These are phyloP conservation scores for Phaeosphaeriaceae sp. DNA, from an alignment of 2,329 filamentous ascomycete genomes.

Conservation along the genomic window DNA sequence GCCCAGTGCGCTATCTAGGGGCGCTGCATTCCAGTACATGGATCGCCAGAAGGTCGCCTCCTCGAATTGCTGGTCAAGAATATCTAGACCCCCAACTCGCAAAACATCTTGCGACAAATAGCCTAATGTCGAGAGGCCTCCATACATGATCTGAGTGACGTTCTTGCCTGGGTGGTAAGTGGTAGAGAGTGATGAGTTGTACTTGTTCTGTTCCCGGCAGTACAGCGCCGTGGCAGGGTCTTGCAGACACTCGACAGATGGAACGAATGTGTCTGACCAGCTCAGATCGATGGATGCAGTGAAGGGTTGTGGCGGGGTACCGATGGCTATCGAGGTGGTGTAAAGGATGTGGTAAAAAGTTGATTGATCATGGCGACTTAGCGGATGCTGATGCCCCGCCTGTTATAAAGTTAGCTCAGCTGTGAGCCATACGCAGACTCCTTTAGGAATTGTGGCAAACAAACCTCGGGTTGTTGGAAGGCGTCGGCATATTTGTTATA, in stretches of 20 bases:
- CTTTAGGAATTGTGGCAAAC: conserved; percentile 1
- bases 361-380: conserved; percentile 7
- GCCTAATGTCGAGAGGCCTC: conserved; percentile 7
- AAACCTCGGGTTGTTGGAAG: conserved; percentile 3
- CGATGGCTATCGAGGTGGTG: conserved; percentile 7
- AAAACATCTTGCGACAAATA: conserved; percentile 8
- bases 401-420: no score
- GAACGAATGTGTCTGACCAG: conserved; percentile 8
- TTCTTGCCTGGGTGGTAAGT: conserved; percentile 5
- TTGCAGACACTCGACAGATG: conserved; percentile 7
- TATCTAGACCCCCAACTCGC: conserved; percentile 5
- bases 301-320: conserved; percentile 5
- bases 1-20: conserved; percentile 7
- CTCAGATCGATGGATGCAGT: conserved; percentile 6
- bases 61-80: conserved; percentile 9
- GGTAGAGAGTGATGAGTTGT: conserved; percentile 7
- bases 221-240: conserved; percentile 6
- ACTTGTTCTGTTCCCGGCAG: conserved; percentile 7
- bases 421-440: conserved; percentile 4
- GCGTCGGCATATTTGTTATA: conserved; percentile 4
- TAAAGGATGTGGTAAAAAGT: conserved; percentile 9
- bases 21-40: conserved; percentile 7
- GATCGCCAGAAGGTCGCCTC: conserved; percentile 5
- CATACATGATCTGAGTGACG: conserved; percentile 4
- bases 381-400: conserved; percentile 5